phyloP scores from a whole-genome alignment of 1,139 yeast genomes.

The Waltiozyma sp. region DNA sequence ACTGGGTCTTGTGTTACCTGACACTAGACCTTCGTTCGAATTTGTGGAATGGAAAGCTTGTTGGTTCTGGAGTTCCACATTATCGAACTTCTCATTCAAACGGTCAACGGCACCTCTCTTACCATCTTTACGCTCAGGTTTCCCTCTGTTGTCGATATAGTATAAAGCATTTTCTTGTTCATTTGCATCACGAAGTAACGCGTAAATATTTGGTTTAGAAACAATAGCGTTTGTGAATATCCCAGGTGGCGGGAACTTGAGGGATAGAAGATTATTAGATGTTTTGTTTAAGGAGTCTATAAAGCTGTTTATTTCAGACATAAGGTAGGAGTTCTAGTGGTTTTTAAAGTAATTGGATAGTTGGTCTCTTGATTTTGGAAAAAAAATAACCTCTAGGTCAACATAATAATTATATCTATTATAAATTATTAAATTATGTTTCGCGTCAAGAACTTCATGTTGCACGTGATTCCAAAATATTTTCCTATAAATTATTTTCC shows the following conservation, averaged over 20 bases:
- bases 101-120: conserved; percentile 16
- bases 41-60: conserved; percentile 2
- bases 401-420: too few relatives aligned
- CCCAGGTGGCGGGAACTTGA: conserved; percentile 42
- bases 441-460: background rate
- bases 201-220: conserved; percentile 42
- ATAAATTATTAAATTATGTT: too few relatives aligned
- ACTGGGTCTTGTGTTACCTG: conserved; percentile 8
- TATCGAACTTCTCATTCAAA: conserved; percentile 15
- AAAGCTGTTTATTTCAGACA: conserved; percentile 9
- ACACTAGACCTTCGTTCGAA: background rate
- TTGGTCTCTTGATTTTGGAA: too few relatives aligned
- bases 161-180: conserved; percentile 41
- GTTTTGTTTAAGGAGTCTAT: conserved; percentile 13
- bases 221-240: conserved; percentile 56
- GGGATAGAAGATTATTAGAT: conserved; percentile 23
- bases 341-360: too few relatives aligned
- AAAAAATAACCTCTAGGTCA: too few relatives aligned
- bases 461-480: background rate
- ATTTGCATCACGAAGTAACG: conserved; percentile 51
- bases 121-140: conserved; percentile 16
- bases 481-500: background rate
- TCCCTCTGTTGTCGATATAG: conserved; percentile 22
- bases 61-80: conserved; percentile 12
- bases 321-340: too few relatives aligned